A percentile compares a stretch with the other conserved stretches of the same genome.
phyloP scores from a whole-genome alignment of 805 yeast genomes.

The Pichia rugopelliculosa region DNA sequence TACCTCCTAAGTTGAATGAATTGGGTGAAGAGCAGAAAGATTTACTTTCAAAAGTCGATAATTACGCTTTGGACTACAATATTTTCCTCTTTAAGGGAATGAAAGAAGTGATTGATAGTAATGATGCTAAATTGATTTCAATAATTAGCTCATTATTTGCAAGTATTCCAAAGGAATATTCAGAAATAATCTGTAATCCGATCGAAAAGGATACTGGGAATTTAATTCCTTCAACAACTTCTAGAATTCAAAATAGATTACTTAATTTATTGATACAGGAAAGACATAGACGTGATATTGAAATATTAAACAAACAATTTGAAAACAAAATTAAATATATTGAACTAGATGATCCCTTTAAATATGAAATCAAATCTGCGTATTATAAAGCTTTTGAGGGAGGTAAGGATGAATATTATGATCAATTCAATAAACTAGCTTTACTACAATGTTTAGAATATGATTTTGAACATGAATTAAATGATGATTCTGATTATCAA shows the following conservation, averaged over 20 bases:
- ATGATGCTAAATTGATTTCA: constrained; percentile 16
- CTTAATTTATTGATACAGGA: constrained; percentile 28
- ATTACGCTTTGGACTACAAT: constrained; percentile 33
- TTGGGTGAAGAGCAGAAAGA: constrained; percentile 13
- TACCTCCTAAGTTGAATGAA: background rate
- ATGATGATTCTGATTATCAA: constrained; percentile 21
- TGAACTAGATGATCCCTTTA: constrained; percentile 22
- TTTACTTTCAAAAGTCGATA: constrained; percentile 24
- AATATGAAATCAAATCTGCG: constrained; percentile 31
- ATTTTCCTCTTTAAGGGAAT: constrained; percentile 31
- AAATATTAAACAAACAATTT: constrained; percentile 19
- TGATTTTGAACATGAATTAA: constrained; percentile 26
- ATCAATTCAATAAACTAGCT: constrained; percentile 27
- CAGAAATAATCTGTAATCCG: constrained; percentile 19
- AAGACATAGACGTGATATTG: constrained; percentile 30
- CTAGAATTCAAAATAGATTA: constrained; percentile 29
- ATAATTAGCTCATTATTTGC: constrained; percentile 19
- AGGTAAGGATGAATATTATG: constrained; percentile 16
- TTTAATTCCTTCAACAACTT: constrained; percentile 24
- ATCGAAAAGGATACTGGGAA: constrained; percentile 8
- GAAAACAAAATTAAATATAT: constrained; percentile 18
- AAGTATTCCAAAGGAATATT: constrained; percentile 21
- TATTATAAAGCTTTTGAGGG: constrained; percentile 19
- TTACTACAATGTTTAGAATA: constrained; percentile 31
- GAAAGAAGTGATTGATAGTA: constrained; percentile 15